Percentiles rank a stretch among this genome's conserved stretches.
Evolutionary conservation across 805 yeast species (phyloP).

Genomic region (Saccharomycopsis capsularis): DNA sequence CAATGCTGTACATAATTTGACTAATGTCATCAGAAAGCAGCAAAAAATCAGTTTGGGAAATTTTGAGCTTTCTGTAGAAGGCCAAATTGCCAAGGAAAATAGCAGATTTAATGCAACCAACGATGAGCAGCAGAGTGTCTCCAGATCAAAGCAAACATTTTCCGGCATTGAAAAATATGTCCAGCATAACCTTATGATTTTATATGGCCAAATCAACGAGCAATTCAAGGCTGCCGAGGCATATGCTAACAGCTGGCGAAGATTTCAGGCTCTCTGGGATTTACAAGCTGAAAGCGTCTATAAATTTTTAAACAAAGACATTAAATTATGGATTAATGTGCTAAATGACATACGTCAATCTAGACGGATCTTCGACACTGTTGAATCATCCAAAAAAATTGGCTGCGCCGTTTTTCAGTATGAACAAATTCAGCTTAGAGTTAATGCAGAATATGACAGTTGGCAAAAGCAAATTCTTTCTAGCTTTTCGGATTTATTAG

Average conservation of each 20-base stretch:
- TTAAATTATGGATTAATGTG: constrained; percentile 43
- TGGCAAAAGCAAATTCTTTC: constrained; percentile 47
- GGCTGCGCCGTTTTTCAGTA: constrained; percentile 42
- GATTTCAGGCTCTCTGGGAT: constrained; percentile 55
- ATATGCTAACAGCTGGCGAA: constrained; percentile 47
- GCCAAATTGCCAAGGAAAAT: neutral
- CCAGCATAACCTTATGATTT: constrained; percentile 22
- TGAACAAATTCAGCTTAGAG: constrained; percentile 46
- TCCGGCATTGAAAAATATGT: neutral
- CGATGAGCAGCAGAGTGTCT: too few species aligned
- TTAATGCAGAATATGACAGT: constrained; percentile 46
- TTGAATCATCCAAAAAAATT: constrained; percentile 33
- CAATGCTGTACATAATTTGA: constrained; percentile 24
- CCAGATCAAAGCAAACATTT: neutral
- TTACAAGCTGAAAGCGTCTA: constrained; percentile 38
- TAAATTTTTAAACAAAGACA: constrained; percentile 29
- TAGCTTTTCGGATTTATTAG: constrained; percentile 36
- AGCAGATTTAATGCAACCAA: neutral
- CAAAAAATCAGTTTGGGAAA: constrained; percentile 23
- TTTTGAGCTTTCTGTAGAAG: constrained; percentile 22
- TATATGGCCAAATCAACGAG: constrained; percentile 30
- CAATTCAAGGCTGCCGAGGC: constrained; percentile 27
- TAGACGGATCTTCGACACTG: constrained; percentile 44
- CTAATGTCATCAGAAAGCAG: constrained; percentile 27
- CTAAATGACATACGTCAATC: constrained; percentile 38